phyloP scores from a whole-genome alignment of 2,329 filamentous ascomycete species.

The Tolypocladium pustulatum region DNA sequence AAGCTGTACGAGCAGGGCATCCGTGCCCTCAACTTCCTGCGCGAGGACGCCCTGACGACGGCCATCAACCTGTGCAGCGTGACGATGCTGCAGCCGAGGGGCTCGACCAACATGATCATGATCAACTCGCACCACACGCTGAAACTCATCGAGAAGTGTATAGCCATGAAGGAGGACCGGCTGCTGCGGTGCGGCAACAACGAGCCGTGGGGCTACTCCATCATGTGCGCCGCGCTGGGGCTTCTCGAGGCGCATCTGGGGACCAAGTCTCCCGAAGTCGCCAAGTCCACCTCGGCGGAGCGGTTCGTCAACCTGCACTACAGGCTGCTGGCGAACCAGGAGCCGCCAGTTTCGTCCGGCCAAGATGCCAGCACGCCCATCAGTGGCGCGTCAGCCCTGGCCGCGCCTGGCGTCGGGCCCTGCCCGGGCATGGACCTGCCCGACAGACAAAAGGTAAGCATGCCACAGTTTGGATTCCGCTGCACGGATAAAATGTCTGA shows the following conservation, averaged over 20 bases:
- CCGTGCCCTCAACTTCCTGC: slow-evolving; percentile 47
- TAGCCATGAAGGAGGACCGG: slow-evolving; percentile 50
- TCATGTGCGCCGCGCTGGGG: slow-evolving; percentile 50
- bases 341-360: slow-evolving; percentile 27
- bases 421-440: slow-evolving; percentile 22
- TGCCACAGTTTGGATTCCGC: background rate
- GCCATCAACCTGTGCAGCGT: slow-evolving; percentile 52
- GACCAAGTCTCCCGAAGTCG: slow-evolving; percentile 43
- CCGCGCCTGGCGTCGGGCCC: slow-evolving; percentile 14
- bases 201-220: slow-evolving; percentile 54
- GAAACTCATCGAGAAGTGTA: slow-evolving; percentile 50
- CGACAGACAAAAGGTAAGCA: slow-evolving; percentile 27
- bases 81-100: slow-evolving; percentile 47
- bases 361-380: slow-evolving; percentile 13
- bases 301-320: slow-evolving; percentile 49
- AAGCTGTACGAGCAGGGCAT: slow-evolving; percentile 49
- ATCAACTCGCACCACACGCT: slow-evolving; percentile 50
- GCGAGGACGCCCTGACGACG: slow-evolving; percentile 48
- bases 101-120: slow-evolving; percentile 52
- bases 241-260: slow-evolving; percentile 49
- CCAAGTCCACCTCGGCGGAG: slow-evolving; percentile 49
- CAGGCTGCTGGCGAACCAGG: slow-evolving; percentile 44
- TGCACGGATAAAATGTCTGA: slow-evolving; percentile 14
- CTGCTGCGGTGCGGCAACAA: slow-evolving; percentile 52
- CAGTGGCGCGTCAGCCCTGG: slow-evolving; percentile 8